These are phyloP conservation scores for Cytospora piceae DNA, from an alignment of 2,329 filamentous ascomycete genomes.

Conservation along the genomic window DNA sequence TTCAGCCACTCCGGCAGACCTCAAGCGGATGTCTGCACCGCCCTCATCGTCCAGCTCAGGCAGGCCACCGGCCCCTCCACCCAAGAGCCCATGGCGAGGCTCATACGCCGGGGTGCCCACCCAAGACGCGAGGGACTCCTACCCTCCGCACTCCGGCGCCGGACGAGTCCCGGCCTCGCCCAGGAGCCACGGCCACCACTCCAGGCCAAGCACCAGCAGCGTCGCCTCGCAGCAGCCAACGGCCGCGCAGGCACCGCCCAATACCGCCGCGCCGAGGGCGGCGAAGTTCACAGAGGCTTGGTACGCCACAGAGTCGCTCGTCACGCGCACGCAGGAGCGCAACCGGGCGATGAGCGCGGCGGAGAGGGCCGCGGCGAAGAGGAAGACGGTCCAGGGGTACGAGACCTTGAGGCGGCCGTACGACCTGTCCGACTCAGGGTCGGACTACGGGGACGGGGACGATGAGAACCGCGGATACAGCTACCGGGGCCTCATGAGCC, in stretches of 20 bases:
- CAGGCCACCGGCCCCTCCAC: slow-evolving; percentile 12
- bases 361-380: slow-evolving; percentile 36
- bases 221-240: slow-evolving; percentile 32
- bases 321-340: slow-evolving; percentile 58
- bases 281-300: slow-evolving; percentile 59
- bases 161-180: slow-evolving; percentile 33
- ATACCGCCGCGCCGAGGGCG: slow-evolving; percentile 43
- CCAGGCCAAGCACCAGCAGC: slow-evolving; percentile 36
- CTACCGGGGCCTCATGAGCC: slow-evolving; percentile 31
- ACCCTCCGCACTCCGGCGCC: slow-evolving; percentile 32
- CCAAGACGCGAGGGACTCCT: slow-evolving; percentile 31
- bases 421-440: slow-evolving; percentile 44
- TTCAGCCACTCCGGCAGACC: slow-evolving; percentile 46
- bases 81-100: slow-evolving; percentile 40
- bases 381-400: slow-evolving; percentile 46
- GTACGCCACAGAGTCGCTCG: slow-evolving; percentile 57
- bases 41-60: slow-evolving; percentile 29
- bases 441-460: slow-evolving; percentile 45
- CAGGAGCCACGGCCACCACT: slow-evolving; percentile 37
- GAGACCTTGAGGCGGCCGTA: slow-evolving; percentile 52
- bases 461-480: slow-evolving; percentile 32
- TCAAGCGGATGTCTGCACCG: slow-evolving; percentile 52
- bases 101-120: slow-evolving; percentile 52
- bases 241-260: slow-evolving; percentile 28
- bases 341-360: slow-evolving; percentile 47